Evolutionary conservation across 805 yeast species (phyloP), one percentile per base, ranked within the genome.

Genomic region (Ogataea sp.): DNA sequence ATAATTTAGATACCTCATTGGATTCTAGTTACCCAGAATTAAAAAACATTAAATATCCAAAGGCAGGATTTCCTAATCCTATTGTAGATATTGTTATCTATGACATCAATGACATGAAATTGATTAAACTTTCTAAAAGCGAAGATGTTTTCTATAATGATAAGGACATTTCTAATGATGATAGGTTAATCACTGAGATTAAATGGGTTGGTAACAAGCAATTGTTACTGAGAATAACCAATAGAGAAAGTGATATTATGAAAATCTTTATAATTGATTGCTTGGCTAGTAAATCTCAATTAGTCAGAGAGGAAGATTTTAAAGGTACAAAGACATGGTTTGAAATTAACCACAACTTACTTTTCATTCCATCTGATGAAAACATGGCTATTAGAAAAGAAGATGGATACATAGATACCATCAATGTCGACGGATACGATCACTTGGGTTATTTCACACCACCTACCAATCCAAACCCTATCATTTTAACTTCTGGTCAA

Each of bases 361-460:
- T 68, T 20, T 73, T 61, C 51, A 65, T 83, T 30, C 85, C 86
- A 14, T 68, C 68, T 36, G 69, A 76, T 39, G 53, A 51, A 1
- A 67, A 68, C 6, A n/a, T n/a, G n/a, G n/a, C n/a, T n/a, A n/a
- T n/a, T n/a, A 67, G 83, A 31, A 44, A 52, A 2, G 41, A 59
- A 8, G 81, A 80, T 48, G 94, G 94, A 1, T 93, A 93, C 59
- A 73, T 93, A 42, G 98, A 93, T 57, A 71, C 89, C 2, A 64
- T 81, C 15, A 78, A 78, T 5, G 65, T 75, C 20, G 68, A 75
- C 43, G 80, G 80, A 0, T 76, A 69, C 56, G 70, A 70, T 45
- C 98, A 93, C 58, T 65, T 93, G 45, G 97, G 88, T 0, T 89
- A 83, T 58, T 93, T 78, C 55, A 66, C 84, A 2, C 93, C 95